Evolutionary conservation across 352 stramenopile species (phyloP), one percentile per base, ranked within the genome.

Genomic region (Paralagenidium karlingii): DNA sequence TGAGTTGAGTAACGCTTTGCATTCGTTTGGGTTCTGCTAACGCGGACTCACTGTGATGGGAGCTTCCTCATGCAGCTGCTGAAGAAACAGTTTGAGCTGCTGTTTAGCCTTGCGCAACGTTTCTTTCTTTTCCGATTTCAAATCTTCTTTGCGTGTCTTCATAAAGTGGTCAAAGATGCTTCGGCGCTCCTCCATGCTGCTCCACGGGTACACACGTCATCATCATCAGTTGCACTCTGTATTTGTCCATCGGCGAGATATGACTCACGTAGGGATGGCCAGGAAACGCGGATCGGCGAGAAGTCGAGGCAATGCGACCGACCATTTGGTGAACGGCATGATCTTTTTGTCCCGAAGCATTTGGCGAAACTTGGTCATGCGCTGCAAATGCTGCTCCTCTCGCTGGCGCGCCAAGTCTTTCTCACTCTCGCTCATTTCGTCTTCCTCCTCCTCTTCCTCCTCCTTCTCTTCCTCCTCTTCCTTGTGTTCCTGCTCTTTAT

Each of bases 261-360:
- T 24, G 10, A 44, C 49, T 40, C 51, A 77, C 52, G 65, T 82
- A 19, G 58, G 47, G 6, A 89, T 51, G 1, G 63, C 68, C 34
- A 83, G 59, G 45, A 90, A 90, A 0, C 76, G 68, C 2, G 66
- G 61, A 34, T 90, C 76, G n/a, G 52, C 51, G 15, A 68, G 59
- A 45, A 90, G 85, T 26, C 73, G 65, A 5, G 76, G 73, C 24
- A 90, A 54, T 22, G 71, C 76, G 9, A 82, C 76, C 31, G 71
- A 83, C 76, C 76, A 90, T 39, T 85, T 85, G 39, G 53, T 73
- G 24, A 84, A 77, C 31, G 76, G 76, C 70, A 90, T 85, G 42
- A 90, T 82, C 39, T 76, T 80, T 50, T 87, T 87, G 38, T 87
- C 70, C 22, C 73, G 63, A 38, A 90, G 47, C 76, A 90, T 80